Conservation (phyloP, 2,329 filamentous ascomycete species). For the Aspergillus sp. region DNA sequence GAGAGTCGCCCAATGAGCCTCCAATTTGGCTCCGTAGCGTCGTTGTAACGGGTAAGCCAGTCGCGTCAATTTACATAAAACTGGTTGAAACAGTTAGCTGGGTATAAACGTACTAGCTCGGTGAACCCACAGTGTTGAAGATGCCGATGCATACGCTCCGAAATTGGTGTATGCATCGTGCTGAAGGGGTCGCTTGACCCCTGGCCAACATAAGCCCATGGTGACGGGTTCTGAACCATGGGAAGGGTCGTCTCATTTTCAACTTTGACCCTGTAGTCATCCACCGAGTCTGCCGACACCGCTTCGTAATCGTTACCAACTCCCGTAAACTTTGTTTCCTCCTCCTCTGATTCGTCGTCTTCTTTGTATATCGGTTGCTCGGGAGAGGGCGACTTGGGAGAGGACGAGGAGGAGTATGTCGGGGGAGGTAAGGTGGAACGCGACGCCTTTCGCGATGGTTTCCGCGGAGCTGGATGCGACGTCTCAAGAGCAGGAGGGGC, state of each 20-base stretch:
- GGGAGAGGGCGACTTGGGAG: slow-evolving; percentile 17
- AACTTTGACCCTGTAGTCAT: slow-evolving; percentile 20
- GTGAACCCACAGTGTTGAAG: slow-evolving; percentile 40
- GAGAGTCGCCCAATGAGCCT: slow-evolving; percentile 42
- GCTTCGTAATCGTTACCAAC: slow-evolving; percentile 11
- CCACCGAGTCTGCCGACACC: slow-evolving; percentile 16
- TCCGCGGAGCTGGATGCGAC: slow-evolving; percentile 8
- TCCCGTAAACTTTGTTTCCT: slow-evolving; percentile 15
- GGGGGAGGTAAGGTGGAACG: slow-evolving; percentile 3
- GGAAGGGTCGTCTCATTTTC: slow-evolving; percentile 20
- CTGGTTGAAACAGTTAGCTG: slow-evolving; percentile 27
- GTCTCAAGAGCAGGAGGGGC: slow-evolving; percentile 2
- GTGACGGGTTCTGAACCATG: slow-evolving; percentile 16
- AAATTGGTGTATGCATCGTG: slow-evolving; percentile 40
- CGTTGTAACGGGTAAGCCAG: slow-evolving; percentile 42
- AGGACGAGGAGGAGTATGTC: slow-evolving; percentile 9
- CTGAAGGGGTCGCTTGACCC: slow-evolving; percentile 43
- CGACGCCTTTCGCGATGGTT: not conserved
- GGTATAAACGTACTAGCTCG: not conserved
- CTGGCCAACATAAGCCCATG: slow-evolving; percentile 36
- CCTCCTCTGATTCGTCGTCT: not conserved
- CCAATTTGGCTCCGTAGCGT: slow-evolving; percentile 39
- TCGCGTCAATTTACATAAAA: slow-evolving; percentile 42
- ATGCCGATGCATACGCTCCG: slow-evolving; percentile 43
- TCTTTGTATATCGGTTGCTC: slow-evolving; percentile 23